phyloP scores from a whole-genome alignment of 495 filamentous ascomycete genomes.

The Aspergillus sclerotiicarbonarius region DNA sequence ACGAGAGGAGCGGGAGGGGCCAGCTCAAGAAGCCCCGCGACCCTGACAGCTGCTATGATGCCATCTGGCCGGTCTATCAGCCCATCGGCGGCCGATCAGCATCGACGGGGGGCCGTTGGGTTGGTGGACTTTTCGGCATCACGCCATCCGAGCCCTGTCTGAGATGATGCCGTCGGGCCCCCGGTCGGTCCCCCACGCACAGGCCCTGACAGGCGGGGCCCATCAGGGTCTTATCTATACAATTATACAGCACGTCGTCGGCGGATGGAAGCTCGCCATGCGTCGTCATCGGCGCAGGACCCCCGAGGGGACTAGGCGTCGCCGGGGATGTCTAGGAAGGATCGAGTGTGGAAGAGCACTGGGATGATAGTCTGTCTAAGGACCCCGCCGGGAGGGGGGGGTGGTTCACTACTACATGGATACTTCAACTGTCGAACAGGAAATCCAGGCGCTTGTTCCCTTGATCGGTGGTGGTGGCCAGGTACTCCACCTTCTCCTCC shows the following conservation, averaged over 20 bases:
- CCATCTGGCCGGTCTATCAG: not conserved
- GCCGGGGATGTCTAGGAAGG: too few relatives aligned
- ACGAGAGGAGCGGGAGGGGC: not conserved
- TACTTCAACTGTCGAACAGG: conserved; percentile 25
- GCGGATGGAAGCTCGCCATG: too few relatives aligned
- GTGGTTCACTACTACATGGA: not conserved
- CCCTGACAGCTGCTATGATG: not conserved
- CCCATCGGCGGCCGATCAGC: not conserved
- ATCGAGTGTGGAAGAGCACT: too few relatives aligned
- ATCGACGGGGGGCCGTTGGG: not conserved
- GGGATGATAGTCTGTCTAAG: too few relatives aligned
- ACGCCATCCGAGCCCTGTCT: not conserved
- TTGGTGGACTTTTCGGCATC: conserved; percentile 8
- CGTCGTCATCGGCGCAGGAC: too few relatives aligned
- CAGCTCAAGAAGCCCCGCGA: not conserved
- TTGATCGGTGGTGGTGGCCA: conserved; percentile 33
- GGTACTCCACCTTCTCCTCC: conserved; percentile 26
- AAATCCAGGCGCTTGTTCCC: conserved; percentile 41
- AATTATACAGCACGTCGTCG: too few relatives aligned
- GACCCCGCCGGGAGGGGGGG: not conserved
- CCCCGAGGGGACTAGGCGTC: too few relatives aligned
- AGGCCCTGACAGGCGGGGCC: not conserved
- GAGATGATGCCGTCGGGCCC: not conserved
- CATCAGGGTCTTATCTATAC: not conserved
- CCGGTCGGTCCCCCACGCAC: not conserved